Evolutionary conservation across 331 rosid species (phyloP).

Genomic region (Saraca asoca): DNA sequence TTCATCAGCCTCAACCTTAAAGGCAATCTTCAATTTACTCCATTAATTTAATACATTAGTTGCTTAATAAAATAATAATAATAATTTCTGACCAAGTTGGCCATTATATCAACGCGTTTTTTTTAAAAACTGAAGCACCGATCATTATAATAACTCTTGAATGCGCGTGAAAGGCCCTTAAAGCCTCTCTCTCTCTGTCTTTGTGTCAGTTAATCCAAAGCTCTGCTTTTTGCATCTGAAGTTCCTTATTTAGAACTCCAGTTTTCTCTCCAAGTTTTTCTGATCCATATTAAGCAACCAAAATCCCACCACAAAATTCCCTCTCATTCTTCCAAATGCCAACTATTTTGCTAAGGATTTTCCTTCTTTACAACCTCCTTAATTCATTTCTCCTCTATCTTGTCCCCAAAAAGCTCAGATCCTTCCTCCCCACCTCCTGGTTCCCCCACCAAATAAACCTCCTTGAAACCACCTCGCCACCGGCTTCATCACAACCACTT

Average conservation of each 20-base stretch:
- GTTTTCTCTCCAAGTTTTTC: slow-evolving; percentile 40
- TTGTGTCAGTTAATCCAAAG: not conserved
- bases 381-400: slow-evolving; percentile 38
- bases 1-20: too few species aligned
- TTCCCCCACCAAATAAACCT: slow-evolving; percentile 26
- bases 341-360: slow-evolving; percentile 47
- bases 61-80: too few species aligned
- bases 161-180: slow-evolving; percentile 35
- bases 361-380: slow-evolving; percentile 45
- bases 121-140: slow-evolving; percentile 6
- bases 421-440: slow-evolving; percentile 42
- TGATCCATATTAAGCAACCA: slow-evolving; percentile 11
- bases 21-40: too few species aligned
- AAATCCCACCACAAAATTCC: slow-evolving; percentile 5
- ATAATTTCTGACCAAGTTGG: not conserved
- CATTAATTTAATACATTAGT: too few species aligned
- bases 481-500: too few species aligned
- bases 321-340: slow-evolving; percentile 42
- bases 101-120: slow-evolving; percentile 52
- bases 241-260: slow-evolving; percentile 30
- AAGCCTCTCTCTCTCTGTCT: not conserved
- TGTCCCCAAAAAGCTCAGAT: slow-evolving; percentile 36
- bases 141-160: not conserved
- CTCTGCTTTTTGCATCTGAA: not conserved
- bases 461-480: not conserved